These are phyloP conservation scores for Monosporozyma unispora DNA, from an alignment of 805 yeast species.

Conservation along the genomic window DNA sequence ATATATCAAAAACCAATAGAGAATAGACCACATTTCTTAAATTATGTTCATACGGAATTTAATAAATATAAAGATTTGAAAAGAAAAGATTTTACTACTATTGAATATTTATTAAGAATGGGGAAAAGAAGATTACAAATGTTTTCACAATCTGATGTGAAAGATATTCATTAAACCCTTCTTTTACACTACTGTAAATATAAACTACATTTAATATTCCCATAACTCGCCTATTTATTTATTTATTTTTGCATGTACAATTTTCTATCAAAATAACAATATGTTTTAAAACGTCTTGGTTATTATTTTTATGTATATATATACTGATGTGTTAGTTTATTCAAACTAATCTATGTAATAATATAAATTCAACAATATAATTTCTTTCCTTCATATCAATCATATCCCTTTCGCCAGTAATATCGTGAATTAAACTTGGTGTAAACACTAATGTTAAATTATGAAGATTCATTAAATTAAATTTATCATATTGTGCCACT, in stretches of 20 bases:
- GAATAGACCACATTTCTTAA: slow-evolving; percentile 37
- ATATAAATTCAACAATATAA: slow-evolving; percentile 64
- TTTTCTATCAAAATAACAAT: background rate
- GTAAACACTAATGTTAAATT: slow-evolving; percentile 90
- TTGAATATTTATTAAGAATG: slow-evolving; percentile 72
- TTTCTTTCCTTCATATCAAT: slow-evolving; percentile 76
- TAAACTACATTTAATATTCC: too few relatives aligned
- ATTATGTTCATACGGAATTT: slow-evolving; percentile 55
- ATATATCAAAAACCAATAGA: slow-evolving; percentile 39
- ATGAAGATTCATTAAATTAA: slow-evolving; percentile 73
- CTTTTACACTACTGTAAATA: background rate
- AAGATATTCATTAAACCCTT: slow-evolving; percentile 43
- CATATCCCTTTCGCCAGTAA: slow-evolving; percentile 72
- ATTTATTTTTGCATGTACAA: too few relatives aligned
- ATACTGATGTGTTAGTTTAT: background rate
- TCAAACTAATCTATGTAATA: slow-evolving; percentile 17
- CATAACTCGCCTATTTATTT: too few relatives aligned
- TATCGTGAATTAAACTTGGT: slow-evolving; percentile 79
- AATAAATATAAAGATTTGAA: slow-evolving; percentile 45
- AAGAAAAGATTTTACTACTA: slow-evolving; percentile 73
- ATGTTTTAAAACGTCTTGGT: too few relatives aligned
- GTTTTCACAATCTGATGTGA: slow-evolving; percentile 62
- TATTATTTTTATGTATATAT: background rate
- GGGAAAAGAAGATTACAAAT: slow-evolving; percentile 68
- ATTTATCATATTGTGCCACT: slow-evolving; percentile 43